A percentile compares a stretch with the other conserved stretches of the same genome.
Evolutionary conservation across 805 yeast genomes (phyloP).

Genomic region (Saccharomyces kudriavzevii): DNA sequence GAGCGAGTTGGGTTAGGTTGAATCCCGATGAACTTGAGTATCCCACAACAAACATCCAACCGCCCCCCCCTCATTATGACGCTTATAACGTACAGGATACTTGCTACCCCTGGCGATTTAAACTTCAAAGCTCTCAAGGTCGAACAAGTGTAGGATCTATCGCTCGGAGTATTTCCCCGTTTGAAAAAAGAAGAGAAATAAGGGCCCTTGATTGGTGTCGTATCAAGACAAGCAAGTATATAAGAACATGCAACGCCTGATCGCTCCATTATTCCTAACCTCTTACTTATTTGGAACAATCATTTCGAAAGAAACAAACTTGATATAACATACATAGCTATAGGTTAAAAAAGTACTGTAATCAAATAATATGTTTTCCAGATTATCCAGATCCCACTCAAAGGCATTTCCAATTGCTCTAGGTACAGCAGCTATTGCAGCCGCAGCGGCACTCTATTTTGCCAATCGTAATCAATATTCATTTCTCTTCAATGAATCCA

Average conservation of each 20-base stretch:
- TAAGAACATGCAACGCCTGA: not conserved
- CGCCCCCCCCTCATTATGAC: not conserved
- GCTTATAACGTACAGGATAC: not conserved
- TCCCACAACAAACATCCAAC: not conserved
- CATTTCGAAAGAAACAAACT: not conserved
- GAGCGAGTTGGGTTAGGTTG: not conserved
- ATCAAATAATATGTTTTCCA: slow-evolving; percentile 16
- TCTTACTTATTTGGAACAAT: not conserved
- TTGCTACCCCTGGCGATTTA: not conserved
- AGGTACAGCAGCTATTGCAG: slow-evolving; percentile 42
- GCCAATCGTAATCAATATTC: not conserved
- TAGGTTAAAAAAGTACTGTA: not conserved
- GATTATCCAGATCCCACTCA: slow-evolving; percentile 16
- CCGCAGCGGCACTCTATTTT: slow-evolving; percentile 18
- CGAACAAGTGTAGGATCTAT: not conserved
- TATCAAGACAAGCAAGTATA: not conserved
- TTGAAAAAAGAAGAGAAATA: not conserved
- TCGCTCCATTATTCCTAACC: not conserved
- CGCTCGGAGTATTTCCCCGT: not conserved
- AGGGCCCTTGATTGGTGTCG: not conserved
- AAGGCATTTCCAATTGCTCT: slow-evolving; percentile 34
- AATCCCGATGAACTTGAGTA: not conserved
- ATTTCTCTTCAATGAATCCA: slow-evolving; percentile 29
- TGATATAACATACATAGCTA: not conserved
- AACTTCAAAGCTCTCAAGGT: not conserved